A percentile compares a stretch with the other conserved stretches of the same genome.
These are phyloP conservation scores for Scorias spongiosa DNA, from an alignment of 2,329 filamentous ascomycete species.

Conservation along the genomic window DNA sequence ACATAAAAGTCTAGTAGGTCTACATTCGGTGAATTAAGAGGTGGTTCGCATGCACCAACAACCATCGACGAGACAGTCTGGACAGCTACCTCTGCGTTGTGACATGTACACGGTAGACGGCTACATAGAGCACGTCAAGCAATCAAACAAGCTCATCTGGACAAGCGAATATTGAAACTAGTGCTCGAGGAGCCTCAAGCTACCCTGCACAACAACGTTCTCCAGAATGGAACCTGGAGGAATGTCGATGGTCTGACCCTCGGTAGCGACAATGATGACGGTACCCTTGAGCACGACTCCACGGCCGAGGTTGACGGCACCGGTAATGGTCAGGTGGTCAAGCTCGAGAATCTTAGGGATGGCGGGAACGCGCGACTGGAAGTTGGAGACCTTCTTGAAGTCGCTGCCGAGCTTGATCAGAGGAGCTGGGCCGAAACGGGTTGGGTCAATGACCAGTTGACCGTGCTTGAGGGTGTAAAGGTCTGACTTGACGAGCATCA, in stretches of 20 bases:
- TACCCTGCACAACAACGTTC: slow-evolving; percentile 98
- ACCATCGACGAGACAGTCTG: too few species aligned
- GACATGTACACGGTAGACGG: too few species aligned
- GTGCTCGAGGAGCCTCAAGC: slow-evolving; percentile 60
- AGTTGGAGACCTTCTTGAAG: slow-evolving; percentile 99
- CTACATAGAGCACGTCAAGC: too few species aligned
- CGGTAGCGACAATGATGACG: slow-evolving; percentile 96
- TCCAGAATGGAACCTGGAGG: slow-evolving; percentile 92
- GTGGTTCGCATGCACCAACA: too few species aligned
- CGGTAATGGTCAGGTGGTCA: slow-evolving; percentile 92
- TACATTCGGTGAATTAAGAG: too few species aligned
- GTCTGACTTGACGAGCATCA: slow-evolving; percentile 99
- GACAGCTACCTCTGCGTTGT: too few species aligned
- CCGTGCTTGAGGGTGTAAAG: slow-evolving; percentile 98
- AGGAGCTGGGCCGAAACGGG: slow-evolving; percentile 88
- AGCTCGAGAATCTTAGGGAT: slow-evolving; percentile 86
- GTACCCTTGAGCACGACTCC: slow-evolving; percentile 95
- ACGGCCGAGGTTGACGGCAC: slow-evolving; percentile 88
- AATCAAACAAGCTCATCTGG: too few species aligned
- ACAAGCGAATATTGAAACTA: slow-evolving; percentile 21
- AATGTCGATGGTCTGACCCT: slow-evolving; percentile 95
- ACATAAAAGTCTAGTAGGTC: too few species aligned
- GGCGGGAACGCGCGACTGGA: slow-evolving; percentile 72
- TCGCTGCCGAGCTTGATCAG: slow-evolving; percentile 97
- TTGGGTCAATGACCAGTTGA: slow-evolving; percentile 91